Evolutionary conservation across 257 asterid species (phyloP).

Genomic region (Solanum chaucha): DNA sequence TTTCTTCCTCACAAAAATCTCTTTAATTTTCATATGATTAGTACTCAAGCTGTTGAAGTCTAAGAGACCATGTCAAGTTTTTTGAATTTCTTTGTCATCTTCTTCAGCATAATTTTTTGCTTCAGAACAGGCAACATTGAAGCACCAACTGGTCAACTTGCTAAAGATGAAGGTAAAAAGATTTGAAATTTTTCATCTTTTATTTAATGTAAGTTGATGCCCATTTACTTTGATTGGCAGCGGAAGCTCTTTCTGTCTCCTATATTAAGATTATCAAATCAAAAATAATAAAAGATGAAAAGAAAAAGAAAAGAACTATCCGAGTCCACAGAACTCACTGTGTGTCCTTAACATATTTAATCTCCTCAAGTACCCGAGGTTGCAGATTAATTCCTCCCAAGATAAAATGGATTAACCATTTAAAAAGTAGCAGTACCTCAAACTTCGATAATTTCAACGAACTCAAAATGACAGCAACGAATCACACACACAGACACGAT

Average conservation of each 20-base stretch:
- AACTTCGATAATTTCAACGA: too few relatives aligned
- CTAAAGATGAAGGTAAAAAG: background rate
- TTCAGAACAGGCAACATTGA: background rate
- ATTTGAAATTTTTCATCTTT: background rate
- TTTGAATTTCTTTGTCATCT: background rate
- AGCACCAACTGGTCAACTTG: constrained; percentile 6
- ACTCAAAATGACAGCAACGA: too few relatives aligned
- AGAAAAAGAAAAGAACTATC: too few relatives aligned
- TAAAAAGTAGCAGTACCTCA: too few relatives aligned
- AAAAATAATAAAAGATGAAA: too few relatives aligned
- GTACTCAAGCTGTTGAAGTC: background rate
- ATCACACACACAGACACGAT: too few relatives aligned
- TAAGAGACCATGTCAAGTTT: background rate
- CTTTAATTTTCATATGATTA: background rate
- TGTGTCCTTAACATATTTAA: too few relatives aligned
- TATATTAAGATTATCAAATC: too few relatives aligned
- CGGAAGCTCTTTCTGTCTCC: background rate
- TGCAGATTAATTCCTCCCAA: too few relatives aligned
- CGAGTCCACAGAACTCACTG: too few relatives aligned
- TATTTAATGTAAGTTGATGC: background rate
- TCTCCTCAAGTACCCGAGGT: too few relatives aligned
- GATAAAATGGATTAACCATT: too few relatives aligned
- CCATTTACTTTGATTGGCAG: constrained; percentile 14
- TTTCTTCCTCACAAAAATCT: background rate
- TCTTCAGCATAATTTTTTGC: background rate